Percentiles rank a stretch among this genome's conserved stretches.
Conservation (phyloP, 2,329 filamentous ascomycete genomes). For the Monilinia fructigena region DNA sequence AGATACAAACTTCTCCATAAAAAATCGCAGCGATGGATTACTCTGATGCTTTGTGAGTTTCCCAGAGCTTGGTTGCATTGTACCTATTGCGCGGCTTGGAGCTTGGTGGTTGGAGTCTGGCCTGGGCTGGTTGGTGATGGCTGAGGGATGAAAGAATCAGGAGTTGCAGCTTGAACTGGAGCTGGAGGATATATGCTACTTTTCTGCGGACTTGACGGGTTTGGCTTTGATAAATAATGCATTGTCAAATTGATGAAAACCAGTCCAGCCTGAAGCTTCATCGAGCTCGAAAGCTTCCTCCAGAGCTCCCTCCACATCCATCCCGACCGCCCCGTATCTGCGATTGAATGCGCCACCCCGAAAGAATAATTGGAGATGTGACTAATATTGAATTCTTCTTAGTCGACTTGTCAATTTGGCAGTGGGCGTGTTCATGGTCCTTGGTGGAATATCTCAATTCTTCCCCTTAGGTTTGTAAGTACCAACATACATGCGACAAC, state of each 20-base stretch:
- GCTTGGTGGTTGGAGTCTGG: conserved; percentile 13
- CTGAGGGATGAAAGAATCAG: neutral
- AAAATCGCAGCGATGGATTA: conserved; percentile 66
- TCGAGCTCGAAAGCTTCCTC: conserved; percentile 6
- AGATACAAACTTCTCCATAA: neutral
- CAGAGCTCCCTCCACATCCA: conserved; percentile 10
- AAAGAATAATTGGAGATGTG: conserved; percentile 16
- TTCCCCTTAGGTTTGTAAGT: conserved; percentile 44
- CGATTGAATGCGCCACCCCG: conserved; percentile 18
- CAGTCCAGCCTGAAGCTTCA: conserved; percentile 6
- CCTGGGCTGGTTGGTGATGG: neutral
- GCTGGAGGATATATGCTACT: neutral
- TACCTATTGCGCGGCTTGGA: conserved; percentile 16
- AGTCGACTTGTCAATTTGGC: conserved; percentile 95
- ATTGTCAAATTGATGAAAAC: neutral
- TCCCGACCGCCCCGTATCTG: conserved; percentile 26
- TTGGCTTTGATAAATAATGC: conserved; percentile 1
- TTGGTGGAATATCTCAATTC: conserved; percentile 77
- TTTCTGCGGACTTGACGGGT: neutral
- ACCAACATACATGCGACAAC: conserved; percentile 32
- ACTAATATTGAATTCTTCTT: conserved; percentile 37
- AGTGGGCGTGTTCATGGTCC: conserved; percentile 80
- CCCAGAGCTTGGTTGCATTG: conserved; percentile 11
- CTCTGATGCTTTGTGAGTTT: conserved; percentile 83
- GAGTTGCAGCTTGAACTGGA: conserved; percentile 1